Conservation (phyloP, 2,329 filamentous ascomycete species). For the Beauveria sp. region DNA sequence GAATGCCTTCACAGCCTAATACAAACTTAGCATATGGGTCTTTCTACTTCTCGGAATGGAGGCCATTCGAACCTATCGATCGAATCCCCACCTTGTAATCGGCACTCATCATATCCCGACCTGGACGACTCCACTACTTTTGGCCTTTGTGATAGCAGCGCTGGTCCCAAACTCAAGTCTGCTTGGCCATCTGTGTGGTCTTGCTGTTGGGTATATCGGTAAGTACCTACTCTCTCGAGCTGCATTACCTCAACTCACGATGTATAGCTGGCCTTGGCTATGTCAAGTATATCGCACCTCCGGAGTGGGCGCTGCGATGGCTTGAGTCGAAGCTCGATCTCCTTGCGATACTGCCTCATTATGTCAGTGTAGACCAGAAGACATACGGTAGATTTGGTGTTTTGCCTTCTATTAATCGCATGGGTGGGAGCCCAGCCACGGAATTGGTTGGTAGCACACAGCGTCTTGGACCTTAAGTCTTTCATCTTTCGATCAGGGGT, state of each 20-base stretch:
- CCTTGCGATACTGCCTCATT: conserved; percentile 76
- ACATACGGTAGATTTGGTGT: conserved; percentile 90
- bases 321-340: conserved; percentile 84
- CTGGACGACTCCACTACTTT: conserved; percentile 79
- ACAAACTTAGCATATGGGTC: conserved; percentile 69
- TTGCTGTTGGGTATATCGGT: conserved; percentile 83
- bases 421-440: conserved; percentile 39
- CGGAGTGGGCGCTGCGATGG: conserved; percentile 80
- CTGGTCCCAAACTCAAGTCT: conserved; percentile 77
- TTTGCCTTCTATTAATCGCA: conserved; percentile 51
- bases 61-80: conserved; percentile 74
- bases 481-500: background rate
- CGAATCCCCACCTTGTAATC: conserved; percentile 69
- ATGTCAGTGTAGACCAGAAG: conserved; percentile 92
- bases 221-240: conserved; percentile 28
- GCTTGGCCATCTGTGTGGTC: conserved; percentile 76
- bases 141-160: conserved; percentile 66
- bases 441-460: conserved; percentile 56
- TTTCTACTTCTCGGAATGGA: conserved; percentile 82
- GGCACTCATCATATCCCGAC: conserved; percentile 68
- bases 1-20: background rate
- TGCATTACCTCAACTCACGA: background rate
- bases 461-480: conserved; percentile 57
- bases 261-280: conserved; percentile 73
- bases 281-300: conserved; percentile 81